Percentiles rank a stretch among this genome's conserved stretches.
phyloP scores from a whole-genome alignment of 202 grass and related monocot species.

The Schoenoplectus triqueter region DNA sequence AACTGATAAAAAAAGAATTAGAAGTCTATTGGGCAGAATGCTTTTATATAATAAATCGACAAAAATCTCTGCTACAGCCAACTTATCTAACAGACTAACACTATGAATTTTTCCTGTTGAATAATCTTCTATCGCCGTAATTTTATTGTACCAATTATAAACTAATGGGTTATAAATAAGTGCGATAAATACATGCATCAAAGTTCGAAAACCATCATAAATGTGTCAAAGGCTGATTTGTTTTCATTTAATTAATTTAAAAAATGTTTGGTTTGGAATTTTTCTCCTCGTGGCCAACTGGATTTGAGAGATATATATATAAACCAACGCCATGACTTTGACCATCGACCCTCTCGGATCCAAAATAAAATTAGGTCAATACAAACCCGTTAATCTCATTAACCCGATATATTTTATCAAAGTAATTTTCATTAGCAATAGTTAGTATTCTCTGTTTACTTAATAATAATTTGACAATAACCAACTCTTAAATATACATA shows the following conservation, averaged over 20 bases:
- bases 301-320: slow-evolving; percentile 4
- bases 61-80: neutral
- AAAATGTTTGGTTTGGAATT: slow-evolving; percentile 25
- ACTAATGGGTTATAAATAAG: neutral
- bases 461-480: neutral
- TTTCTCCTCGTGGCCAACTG: slow-evolving; percentile 26
- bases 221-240: slow-evolving; percentile 24
- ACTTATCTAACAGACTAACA: neutral
- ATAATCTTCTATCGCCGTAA: neutral
- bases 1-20: neutral
- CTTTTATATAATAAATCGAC: neutral
- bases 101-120: neutral
- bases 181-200: neutral
- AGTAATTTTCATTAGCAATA: neutral
- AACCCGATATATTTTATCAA: neutral
- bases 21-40: neutral
- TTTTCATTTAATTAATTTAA: neutral
- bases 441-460: neutral
- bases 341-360: slow-evolving; percentile 25
- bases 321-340: slow-evolving; percentile 31
- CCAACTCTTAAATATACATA: no score
- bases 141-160: neutral
- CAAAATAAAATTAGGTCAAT: neutral
- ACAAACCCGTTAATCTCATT: slow-evolving; percentile 8
- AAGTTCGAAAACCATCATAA: slow-evolving; percentile 18